Base-by-base conservation (phyloP, 306 rosid genomes). In the Acacia acuminata region DNA sequence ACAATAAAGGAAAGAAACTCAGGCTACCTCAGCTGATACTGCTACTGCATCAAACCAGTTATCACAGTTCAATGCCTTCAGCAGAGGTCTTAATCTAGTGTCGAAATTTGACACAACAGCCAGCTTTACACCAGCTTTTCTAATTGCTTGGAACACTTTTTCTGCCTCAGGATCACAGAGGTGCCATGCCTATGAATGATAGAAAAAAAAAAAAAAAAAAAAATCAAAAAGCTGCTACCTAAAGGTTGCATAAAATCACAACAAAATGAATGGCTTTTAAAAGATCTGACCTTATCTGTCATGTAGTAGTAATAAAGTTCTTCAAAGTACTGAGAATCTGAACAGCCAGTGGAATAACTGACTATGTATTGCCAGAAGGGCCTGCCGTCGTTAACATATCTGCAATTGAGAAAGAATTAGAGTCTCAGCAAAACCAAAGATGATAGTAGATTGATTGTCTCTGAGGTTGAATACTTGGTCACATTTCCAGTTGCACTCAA, bases 341-440 rank as follows among this genome's bases (percentile, higher is more conserved):
- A 88, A 81, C 99, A 96, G 44, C 99, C 99, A 4, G 99, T 96
- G 48, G 99, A 96, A 71, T 82, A 82, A 83, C 93, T 89, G 84
- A 96, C 99, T 51, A 96, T 96, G 81, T 96, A 87, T 89, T 93
- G 99, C 99, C 98, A 96, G 84, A 96, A 96, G 65, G 99, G 98
- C 84, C 90, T 88, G 44, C 98, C 99, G 71, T 96, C 99, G 68
- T 92, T 92, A 44, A 96, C 99, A 76, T 96, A 96, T 88, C 99
- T 93, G 90, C 88, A 91, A 78, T 67, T 60, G 8, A 84, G 53
- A 34, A 64, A 76, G 38, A 36, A 85, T 45, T 13, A 58, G 58
- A 75, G 38, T 47, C 51, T 72, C 72, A 78, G 63, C 68, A 72
- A 69, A 77, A 47, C 30, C 63, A 56, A 58, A 50, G 22, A 79